These are phyloP conservation scores for Bremia lactucae DNA, from an alignment of 352 stramenopile genomes.

Conservation along the genomic window DNA sequence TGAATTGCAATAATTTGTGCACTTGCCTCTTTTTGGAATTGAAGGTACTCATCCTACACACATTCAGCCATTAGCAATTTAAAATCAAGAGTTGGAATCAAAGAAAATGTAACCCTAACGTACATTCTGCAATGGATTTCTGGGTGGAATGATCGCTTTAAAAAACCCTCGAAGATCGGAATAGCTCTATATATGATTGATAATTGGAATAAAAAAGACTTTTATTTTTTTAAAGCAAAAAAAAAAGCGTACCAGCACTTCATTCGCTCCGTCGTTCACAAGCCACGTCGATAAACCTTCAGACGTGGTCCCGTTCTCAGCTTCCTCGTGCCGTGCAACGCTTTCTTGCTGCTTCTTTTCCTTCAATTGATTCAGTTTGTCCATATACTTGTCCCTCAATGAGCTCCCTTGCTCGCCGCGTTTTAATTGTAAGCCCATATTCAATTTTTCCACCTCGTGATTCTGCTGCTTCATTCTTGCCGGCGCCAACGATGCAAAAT, in stretches of 20 bases:
- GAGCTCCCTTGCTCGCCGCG: slow-evolving; percentile 13
- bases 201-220: too few relatives aligned
- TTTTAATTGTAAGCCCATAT: slow-evolving; percentile 4
- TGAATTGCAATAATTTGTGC: too few relatives aligned
- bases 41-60: slow-evolving; percentile 45
- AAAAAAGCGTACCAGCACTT: slow-evolving; percentile 55
- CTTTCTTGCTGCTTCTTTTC: slow-evolving; percentile 31
- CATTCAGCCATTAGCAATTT: background rate
- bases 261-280: slow-evolving; percentile 60
- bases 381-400: slow-evolving; percentile 60
- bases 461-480: slow-evolving; percentile 15
- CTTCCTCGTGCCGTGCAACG: slow-evolving; percentile 16
- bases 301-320: slow-evolving; percentile 20
- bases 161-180: slow-evolving; percentile 43
- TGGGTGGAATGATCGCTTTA: slow-evolving; percentile 46
- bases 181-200: slow-evolving; percentile 34
- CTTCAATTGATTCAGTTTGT: slow-evolving; percentile 62
- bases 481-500: slow-evolving; percentile 25
- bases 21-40: slow-evolving; percentile 59
- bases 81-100: background rate
- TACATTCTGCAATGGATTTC: slow-evolving; percentile 42
- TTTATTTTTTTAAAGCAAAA: too few relatives aligned
- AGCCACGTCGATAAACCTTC: slow-evolving; percentile 60
- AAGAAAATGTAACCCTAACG: background rate
- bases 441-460: slow-evolving; percentile 15